phyloP scores from a whole-genome alignment of 2,329 filamentous ascomycete species.

The Paracoccidioides lutzii region DNA sequence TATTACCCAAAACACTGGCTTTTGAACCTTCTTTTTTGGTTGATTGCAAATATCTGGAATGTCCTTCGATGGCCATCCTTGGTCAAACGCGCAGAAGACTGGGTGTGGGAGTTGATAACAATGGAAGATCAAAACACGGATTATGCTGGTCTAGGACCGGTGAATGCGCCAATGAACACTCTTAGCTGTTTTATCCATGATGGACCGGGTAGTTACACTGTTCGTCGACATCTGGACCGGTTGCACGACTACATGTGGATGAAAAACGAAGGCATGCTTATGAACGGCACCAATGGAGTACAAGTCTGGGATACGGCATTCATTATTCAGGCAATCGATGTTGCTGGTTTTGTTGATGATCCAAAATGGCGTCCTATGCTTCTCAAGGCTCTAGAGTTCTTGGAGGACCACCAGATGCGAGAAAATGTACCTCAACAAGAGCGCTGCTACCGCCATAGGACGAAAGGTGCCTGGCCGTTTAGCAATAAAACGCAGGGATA shows the following conservation, averaged over 20 bases:
- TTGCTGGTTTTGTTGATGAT: slow-evolving; percentile 65
- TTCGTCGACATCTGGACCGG: slow-evolving; percentile 66
- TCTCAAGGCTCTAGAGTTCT: slow-evolving; percentile 64
- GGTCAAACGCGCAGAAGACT: slow-evolving; percentile 60
- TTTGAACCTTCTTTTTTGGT: slow-evolving; percentile 64
- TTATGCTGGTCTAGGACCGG: slow-evolving; percentile 72
- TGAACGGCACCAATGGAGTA: slow-evolving; percentile 95
- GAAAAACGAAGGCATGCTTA: slow-evolving; percentile 81
- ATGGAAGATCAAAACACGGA: slow-evolving; percentile 92
- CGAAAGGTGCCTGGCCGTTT: slow-evolving; percentile 93
- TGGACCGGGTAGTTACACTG: slow-evolving; percentile 58
- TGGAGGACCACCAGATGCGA: slow-evolving; percentile 82
- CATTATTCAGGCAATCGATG: slow-evolving; percentile 66
- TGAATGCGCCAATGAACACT: slow-evolving; percentile 85
- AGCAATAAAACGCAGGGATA: slow-evolving; percentile 89
- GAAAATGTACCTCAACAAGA: slow-evolving; percentile 68
- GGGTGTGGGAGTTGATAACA: slow-evolving; percentile 69
- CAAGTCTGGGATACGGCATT: slow-evolving; percentile 96
- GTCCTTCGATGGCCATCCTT: slow-evolving; percentile 57
- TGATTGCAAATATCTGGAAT: slow-evolving; percentile 66
- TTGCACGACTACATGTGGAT: slow-evolving; percentile 84
- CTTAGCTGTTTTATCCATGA: slow-evolving; percentile 73
- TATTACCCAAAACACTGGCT: slow-evolving; percentile 87
- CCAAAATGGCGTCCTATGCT: slow-evolving; percentile 73
- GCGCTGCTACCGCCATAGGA: slow-evolving; percentile 73